Conservation (phyloP, 2,329 filamentous ascomycete species). For the Pestalotiopsis sp. region DNA sequence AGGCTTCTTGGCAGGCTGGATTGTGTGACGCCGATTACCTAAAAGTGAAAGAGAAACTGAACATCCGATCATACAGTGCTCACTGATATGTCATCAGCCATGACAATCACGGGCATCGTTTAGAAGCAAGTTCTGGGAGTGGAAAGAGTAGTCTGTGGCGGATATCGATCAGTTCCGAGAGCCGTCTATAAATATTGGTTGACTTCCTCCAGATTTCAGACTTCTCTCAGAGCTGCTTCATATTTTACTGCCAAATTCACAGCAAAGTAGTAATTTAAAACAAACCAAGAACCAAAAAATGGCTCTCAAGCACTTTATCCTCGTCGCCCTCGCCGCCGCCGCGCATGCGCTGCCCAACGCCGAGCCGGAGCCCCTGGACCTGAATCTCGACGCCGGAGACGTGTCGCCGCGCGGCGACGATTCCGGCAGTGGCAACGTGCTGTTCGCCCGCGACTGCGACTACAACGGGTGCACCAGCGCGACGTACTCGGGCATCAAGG, state of each 20-base stretch:
- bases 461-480: not conserved
- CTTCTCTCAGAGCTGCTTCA: not conserved
- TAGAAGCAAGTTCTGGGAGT: not conserved
- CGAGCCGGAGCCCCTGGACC: not conserved
- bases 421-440: not conserved
- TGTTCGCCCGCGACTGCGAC: not conserved
- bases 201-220: not conserved
- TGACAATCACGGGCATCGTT: not conserved
- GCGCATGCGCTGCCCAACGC: not conserved
- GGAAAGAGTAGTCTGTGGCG: not conserved
- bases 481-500: not conserved
- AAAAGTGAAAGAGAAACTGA: not conserved
- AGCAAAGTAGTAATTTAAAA: not conserved
- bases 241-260: not conserved
- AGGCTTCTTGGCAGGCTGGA: not conserved
- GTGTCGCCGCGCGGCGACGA: not conserved
- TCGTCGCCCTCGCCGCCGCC: not conserved
- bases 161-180: not conserved
- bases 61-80: not conserved
- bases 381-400: too few species aligned
- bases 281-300: not conserved
- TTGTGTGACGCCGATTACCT: not conserved
- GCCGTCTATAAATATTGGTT: not conserved
- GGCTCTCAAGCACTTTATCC: not conserved
- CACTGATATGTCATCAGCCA: not conserved